Percentiles rank a stretch among this genome's conserved stretches.
Evolutionary conservation across 805 yeast genomes (phyloP).

Genomic region (Dipodascus geniculatus): DNA sequence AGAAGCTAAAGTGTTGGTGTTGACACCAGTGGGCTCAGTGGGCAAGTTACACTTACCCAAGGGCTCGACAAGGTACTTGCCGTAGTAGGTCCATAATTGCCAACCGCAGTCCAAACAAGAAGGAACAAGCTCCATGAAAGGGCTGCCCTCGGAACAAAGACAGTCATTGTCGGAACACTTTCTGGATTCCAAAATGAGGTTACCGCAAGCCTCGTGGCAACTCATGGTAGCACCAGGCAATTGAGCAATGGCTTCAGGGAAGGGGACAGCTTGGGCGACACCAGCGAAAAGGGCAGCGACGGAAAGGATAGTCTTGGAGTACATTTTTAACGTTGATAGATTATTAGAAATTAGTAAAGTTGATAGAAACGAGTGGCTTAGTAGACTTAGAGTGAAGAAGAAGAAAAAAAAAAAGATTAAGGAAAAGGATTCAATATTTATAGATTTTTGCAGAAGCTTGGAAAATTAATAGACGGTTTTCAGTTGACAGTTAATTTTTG

Average conservation of each 20-base stretch:
- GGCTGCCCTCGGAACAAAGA: neutral
- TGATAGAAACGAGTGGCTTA: neutral
- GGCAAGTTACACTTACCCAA: neutral
- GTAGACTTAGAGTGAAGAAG: neutral
- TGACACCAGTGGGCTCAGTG: slow-evolving; percentile 1
- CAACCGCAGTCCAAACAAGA: slow-evolving; percentile 2
- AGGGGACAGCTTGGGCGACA: neutral
- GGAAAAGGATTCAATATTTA: neutral
- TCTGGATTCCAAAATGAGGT: neutral
- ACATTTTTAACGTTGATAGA: neutral
- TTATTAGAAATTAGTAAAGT: neutral
- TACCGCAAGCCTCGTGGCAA: slow-evolving; percentile 1
- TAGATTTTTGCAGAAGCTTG: neutral
- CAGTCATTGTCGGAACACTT: slow-evolving; percentile 1
- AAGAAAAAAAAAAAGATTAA: neutral
- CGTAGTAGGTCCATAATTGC: slow-evolving; percentile 1
- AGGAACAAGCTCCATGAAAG: neutral
- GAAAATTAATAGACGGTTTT: too few species aligned
- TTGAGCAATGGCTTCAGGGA: slow-evolving; percentile 2
- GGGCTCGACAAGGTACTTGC: neutral
- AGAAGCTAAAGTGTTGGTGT: neutral
- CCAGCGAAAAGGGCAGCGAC: slow-evolving; percentile 1
- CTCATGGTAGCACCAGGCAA: neutral
- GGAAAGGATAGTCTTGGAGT: neutral
- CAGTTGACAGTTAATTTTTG: too few species aligned